phyloP scores from a whole-genome alignment of 2,329 filamentous ascomycete species.

The Xylogone sp. region DNA sequence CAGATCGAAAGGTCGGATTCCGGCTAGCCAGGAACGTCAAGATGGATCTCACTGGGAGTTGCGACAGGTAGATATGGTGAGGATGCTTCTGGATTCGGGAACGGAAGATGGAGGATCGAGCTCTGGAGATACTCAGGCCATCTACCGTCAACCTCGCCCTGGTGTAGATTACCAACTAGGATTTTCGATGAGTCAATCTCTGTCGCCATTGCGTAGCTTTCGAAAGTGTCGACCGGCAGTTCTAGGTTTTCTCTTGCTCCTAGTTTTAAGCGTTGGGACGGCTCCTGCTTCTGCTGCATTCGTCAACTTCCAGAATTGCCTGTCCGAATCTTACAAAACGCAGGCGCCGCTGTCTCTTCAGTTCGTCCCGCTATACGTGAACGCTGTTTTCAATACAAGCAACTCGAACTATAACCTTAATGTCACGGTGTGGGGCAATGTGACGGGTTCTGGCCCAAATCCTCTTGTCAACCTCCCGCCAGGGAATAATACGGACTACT shows the following conservation, averaged over 20 bases:
- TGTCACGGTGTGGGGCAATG: constrained; percentile 86
- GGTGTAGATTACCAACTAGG: neutral
- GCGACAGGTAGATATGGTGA: constrained; percentile 12
- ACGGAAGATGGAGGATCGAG: constrained; percentile 9
- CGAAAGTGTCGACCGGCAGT: neutral
- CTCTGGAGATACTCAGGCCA: neutral
- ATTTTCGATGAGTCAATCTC: neutral
- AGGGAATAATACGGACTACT: constrained; percentile 49
- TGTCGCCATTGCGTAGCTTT: neutral
- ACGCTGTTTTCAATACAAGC: constrained; percentile 67
- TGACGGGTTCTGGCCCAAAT: constrained; percentile 60
- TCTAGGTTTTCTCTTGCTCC: constrained; percentile 16
- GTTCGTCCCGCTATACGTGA: constrained; percentile 72
- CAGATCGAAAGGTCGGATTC: constrained; percentile 14
- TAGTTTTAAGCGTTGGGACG: constrained; percentile 20
- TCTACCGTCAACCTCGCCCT: neutral
- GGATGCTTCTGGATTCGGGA: constrained; percentile 16
- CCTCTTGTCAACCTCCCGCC: constrained; percentile 55
- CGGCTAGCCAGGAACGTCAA: constrained; percentile 16
- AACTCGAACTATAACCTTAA: constrained; percentile 61
- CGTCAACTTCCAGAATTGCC: constrained; percentile 81
- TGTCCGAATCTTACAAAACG: constrained; percentile 57
- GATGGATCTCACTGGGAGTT: constrained; percentile 16
- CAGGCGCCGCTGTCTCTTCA: constrained; percentile 62
- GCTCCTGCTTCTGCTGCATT: constrained; percentile 57